A percentile compares a stretch with the other conserved stretches of the same genome.
phyloP scores from a whole-genome alignment of 345 rosid genomes.

The Arabidopsis arenosa region DNA sequence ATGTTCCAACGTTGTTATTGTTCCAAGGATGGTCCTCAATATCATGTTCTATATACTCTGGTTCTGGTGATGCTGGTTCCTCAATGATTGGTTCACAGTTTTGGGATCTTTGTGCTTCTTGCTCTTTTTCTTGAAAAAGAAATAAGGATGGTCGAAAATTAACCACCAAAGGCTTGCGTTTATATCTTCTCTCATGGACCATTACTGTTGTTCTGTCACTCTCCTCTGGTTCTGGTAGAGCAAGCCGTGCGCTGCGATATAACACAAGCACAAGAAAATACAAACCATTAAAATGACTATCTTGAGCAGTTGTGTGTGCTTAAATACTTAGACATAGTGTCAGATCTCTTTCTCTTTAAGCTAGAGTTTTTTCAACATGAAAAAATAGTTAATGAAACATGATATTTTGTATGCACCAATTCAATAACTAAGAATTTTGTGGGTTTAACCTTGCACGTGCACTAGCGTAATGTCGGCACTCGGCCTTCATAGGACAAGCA shows the following conservation, averaged over 20 bases:
- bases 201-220: slow-evolving; percentile 52
- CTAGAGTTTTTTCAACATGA: not conserved
- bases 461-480: slow-evolving; percentile 92
- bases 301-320: not conserved
- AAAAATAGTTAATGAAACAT: not conserved
- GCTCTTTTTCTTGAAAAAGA: slow-evolving; percentile 41
- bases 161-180: slow-evolving; percentile 42
- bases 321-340: not conserved
- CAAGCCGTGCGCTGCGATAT: slow-evolving; percentile 73
- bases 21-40: slow-evolving; percentile 65
- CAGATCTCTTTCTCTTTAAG: not conserved
- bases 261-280: not conserved
- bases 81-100: slow-evolving; percentile 75
- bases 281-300: not conserved
- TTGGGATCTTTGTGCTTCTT: not conserved
- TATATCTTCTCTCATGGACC: slow-evolving; percentile 36
- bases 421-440: not conserved
- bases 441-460: slow-evolving; percentile 76
- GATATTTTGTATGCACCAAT: not conserved
- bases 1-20: slow-evolving; percentile 49
- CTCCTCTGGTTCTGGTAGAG: slow-evolving; percentile 78
- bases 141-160: slow-evolving; percentile 50
- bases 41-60: slow-evolving; percentile 54
- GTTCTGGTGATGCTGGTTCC: slow-evolving; percentile 77
- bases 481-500: slow-evolving; percentile 92